These are phyloP conservation scores for Bruguiera gymnorhiza DNA, from an alignment of 345 rosid genomes.

Conservation along the genomic window DNA sequence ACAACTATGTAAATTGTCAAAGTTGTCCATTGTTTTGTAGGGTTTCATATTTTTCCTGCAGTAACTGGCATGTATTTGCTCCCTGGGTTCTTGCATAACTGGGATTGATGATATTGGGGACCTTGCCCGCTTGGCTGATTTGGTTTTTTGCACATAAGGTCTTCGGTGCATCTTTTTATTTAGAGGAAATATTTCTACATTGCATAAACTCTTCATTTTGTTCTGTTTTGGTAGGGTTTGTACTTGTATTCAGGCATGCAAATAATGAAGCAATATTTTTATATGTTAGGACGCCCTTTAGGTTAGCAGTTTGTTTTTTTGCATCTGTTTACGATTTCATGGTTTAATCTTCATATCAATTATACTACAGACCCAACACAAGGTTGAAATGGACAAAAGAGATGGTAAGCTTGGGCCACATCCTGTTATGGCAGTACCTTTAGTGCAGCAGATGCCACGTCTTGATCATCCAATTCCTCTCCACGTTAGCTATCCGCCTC, in stretches of 20 bases:
- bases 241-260: constrained; percentile 71
- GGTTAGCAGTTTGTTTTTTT: no score
- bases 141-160: constrained; percentile 65
- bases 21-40: constrained; percentile 25
- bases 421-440: constrained; percentile 53
- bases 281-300: no score
- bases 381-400: constrained; percentile 77
- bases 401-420: constrained; percentile 53
- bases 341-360: constrained; percentile 1
- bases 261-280: not conserved
- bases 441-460: constrained; percentile 65
- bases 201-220: constrained; percentile 6
- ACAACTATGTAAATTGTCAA: not conserved
- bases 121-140: constrained; percentile 43
- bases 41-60: constrained; percentile 62
- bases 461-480: constrained; percentile 36
- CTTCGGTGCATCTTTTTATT: not conserved
- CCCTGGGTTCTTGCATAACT: constrained; percentile 49
- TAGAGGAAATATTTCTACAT: not conserved
- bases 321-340: not conserved
- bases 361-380: constrained; percentile 55
- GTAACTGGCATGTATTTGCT: constrained; percentile 67
- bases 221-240: constrained; percentile 55
- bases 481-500: constrained; percentile 27
- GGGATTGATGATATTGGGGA: constrained; percentile 65